Evolutionary conservation across 2,329 filamentous ascomycete genomes (phyloP).

Genomic region (Penicillium verrucosum): DNA sequence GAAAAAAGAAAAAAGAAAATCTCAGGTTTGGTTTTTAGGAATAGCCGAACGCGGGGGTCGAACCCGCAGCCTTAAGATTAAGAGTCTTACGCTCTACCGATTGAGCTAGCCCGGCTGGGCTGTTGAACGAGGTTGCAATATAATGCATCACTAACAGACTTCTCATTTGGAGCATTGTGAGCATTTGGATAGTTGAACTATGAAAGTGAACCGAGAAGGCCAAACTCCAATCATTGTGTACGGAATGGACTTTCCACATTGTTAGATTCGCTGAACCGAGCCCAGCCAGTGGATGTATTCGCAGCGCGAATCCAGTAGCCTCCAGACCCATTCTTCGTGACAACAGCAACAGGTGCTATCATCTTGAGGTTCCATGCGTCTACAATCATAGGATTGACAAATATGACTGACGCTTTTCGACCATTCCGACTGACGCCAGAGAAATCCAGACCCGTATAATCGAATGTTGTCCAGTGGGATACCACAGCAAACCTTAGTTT

Average conservation of each 20-base stretch:
- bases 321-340: background rate
- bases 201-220: background rate
- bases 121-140: background rate
- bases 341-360: background rate
- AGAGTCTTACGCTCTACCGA: constrained; percentile 40
- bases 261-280: background rate
- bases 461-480: background rate
- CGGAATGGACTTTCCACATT: background rate
- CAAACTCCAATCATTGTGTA: background rate
- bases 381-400: background rate
- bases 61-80: constrained; percentile 40
- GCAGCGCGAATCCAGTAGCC: background rate
- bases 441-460: background rate
- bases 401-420: background rate
- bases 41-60: constrained; percentile 43
- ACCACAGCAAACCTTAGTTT: background rate
- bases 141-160: background rate
- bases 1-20: constrained; percentile 1
- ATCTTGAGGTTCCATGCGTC: background rate
- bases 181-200: no score
- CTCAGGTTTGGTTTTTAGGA: constrained; percentile 16
- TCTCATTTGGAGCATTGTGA: background rate
- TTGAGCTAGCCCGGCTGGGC: constrained; percentile 47
- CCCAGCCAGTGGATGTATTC: background rate
- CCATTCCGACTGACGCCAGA: background rate